A percentile compares a stretch with the other conserved stretches of the same genome.
Conservation (phyloP, 768 basidiomycete species). For the Kwoniella botswanensis region DNA sequence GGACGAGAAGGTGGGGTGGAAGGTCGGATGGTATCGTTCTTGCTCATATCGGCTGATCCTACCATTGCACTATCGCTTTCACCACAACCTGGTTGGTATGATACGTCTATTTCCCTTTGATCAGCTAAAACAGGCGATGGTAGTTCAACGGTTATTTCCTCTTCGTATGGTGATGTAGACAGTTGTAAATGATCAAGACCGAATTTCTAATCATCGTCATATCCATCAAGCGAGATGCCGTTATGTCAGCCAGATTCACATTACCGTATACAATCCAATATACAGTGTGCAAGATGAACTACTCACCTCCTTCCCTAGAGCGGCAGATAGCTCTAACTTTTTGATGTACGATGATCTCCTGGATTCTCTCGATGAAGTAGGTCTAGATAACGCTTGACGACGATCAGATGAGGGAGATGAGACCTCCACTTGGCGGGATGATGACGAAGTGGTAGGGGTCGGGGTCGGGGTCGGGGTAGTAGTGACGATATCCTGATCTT, state of each 20-base stretch:
- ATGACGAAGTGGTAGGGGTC: background rate
- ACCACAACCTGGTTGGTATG: too few species aligned
- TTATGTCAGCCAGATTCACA: conserved; percentile 6
- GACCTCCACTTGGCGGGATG: background rate
- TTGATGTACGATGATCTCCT: conserved; percentile 16
- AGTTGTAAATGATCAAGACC: conserved; percentile 4
- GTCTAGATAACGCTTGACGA: background rate
- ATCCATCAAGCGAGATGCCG: background rate
- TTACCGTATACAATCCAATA: background rate
- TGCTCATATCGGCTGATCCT: conserved; percentile 27
- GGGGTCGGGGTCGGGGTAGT: too few species aligned
- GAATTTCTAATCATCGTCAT: conserved; percentile 9
- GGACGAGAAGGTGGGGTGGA: conserved; percentile 15
- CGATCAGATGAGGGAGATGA: background rate
- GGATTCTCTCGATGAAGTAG: background rate
- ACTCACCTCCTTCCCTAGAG: conserved; percentile 12
- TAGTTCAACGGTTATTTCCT: conserved; percentile 1
- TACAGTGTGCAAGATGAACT: background rate
- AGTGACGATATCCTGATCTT: too few species aligned
- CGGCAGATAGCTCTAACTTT: background rate
- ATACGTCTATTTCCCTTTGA: background rate
- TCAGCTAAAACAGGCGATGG: background rate
- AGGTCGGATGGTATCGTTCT: conserved; percentile 20
- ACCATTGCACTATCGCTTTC: conserved; percentile 3
- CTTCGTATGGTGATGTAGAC: conserved; percentile 13